Evolutionary conservation across 257 asterid genomes (phyloP).

Genomic region (Petunia axillaris): DNA sequence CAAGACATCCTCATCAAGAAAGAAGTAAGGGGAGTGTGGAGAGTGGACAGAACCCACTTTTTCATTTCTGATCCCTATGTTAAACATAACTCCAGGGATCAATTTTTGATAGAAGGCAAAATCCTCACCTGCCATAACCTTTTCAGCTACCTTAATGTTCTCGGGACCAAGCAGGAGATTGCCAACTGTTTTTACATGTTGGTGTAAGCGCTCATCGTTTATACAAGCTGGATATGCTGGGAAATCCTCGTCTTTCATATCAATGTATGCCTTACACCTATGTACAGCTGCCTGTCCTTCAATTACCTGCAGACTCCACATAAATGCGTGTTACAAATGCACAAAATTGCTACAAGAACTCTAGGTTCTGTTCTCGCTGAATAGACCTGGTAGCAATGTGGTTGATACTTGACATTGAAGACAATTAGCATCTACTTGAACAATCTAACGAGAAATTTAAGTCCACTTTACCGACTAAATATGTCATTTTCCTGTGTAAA

Average conservation of each 20-base stretch:
- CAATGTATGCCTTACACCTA: slow-evolving; percentile 59
- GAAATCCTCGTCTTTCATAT: slow-evolving; percentile 53
- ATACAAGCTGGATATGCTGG: slow-evolving; percentile 71
- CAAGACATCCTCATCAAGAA: slow-evolving; percentile 72
- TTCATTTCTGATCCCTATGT: slow-evolving; percentile 70
- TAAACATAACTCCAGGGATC: slow-evolving; percentile 71
- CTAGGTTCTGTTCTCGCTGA: not conserved
- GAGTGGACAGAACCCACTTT: slow-evolving; percentile 61
- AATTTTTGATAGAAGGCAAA: slow-evolving; percentile 76
- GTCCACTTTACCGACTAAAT: no score
- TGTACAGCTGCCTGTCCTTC: slow-evolving; percentile 72
- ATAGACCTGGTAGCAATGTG: not conserved
- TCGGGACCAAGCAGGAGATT: slow-evolving; percentile 56
- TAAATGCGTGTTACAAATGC: slow-evolving; percentile 1
- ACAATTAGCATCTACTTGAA: not conserved
- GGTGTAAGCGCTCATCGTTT: slow-evolving; percentile 58
- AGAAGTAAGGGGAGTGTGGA: slow-evolving; percentile 80
- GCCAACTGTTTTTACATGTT: slow-evolving; percentile 65
- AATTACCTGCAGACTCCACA: slow-evolving; percentile 53
- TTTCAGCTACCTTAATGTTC: slow-evolving; percentile 47
- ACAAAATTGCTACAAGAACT: not conserved
- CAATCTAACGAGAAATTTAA: not conserved
- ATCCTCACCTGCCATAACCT: slow-evolving; percentile 85
- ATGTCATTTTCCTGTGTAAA: no score
- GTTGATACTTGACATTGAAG: slow-evolving; percentile 13